phyloP scores from a whole-genome alignment of 192 early-diverging fungal genomes.

The Backusella morwellensis region DNA sequence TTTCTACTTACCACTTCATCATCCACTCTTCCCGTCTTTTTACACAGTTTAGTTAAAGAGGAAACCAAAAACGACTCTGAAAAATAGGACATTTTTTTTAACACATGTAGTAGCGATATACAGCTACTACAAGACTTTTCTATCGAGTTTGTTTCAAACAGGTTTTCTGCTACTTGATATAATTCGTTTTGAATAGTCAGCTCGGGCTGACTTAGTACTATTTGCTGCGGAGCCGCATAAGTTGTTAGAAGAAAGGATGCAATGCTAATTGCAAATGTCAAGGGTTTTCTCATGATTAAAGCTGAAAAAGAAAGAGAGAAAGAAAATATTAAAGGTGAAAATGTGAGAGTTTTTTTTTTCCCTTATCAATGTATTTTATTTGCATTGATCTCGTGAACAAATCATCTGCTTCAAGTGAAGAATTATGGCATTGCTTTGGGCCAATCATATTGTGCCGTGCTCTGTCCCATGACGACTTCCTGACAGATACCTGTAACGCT shows the following conservation, averaged over 20 bases:
- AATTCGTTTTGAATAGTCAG: conserved; percentile 8
- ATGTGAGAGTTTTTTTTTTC: not conserved
- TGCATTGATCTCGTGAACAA: conserved; percentile 4
- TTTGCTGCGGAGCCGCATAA: not conserved
- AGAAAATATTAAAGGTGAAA: not conserved
- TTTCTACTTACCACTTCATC: conserved; percentile 39
- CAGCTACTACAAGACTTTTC: conserved; percentile 39
- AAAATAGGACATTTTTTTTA: conserved; percentile 44
- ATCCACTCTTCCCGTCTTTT: conserved; percentile 30
- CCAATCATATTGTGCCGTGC: not conserved
- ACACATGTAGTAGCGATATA: conserved; percentile 37
- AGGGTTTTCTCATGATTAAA: not conserved
- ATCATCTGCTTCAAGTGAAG: not conserved
- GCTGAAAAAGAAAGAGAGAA: not conserved
- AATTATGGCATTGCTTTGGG: not conserved
- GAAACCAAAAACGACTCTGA: conserved; percentile 41
- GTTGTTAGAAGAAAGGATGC: not conserved
- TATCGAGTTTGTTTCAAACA: conserved; percentile 22
- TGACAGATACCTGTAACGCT: not conserved
- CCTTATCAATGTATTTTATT: not conserved
- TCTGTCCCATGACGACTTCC: not conserved
- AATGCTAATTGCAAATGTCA: not conserved
- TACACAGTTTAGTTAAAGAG: conserved; percentile 34
- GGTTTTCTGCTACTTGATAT: conserved; percentile 6
- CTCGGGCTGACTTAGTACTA: not conserved